Base-by-base conservation (phyloP, 2,329 filamentous ascomycete genomes). In the Aureobasidium melanogenum region DNA sequence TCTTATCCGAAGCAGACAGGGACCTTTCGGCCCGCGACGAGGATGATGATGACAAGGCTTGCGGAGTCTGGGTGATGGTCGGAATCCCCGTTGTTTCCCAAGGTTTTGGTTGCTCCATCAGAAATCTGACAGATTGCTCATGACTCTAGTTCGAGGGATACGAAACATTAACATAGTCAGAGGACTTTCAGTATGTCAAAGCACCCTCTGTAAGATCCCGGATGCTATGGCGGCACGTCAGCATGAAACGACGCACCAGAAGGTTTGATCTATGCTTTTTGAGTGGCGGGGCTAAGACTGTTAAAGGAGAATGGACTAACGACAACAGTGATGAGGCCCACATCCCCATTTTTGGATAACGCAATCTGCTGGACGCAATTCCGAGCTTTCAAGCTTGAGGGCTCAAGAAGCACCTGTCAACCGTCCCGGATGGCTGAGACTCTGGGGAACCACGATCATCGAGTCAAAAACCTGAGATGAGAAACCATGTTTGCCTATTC, bases 1-100 rank as follows among this genome's bases (percentile, higher is more conserved):
- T 71, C 73, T 64, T 65, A 72, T 32, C 48, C 65, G 26, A 26
- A 15, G 39, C 38, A 54, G 41, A 15, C 68, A 43, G 15, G 17
- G 51, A 30, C 30, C 48, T 17, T 3, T 54, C 50, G 14, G 15
- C 24, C 41, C 15, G 15, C 22, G 26, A 36, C 10, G 50, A 46
- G 8, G 74, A 73, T 7, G 50, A 73, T 7, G 50, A 48, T 0
- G 39, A 24, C 48, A 46, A 41, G 6, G 34, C 22, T 30, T 55
- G 59, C 24, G 22, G 41, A 28, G 50, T 24, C 10, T 55, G 56
- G 5, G 36, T 32, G 26, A 17, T 51, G 26, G 17, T 14, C 6
- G 44, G 32, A 9, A 41, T 15, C 3, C 38, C n/a, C 36, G 43
- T 46, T 34, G 19, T 2, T 24, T 19, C 14, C 56, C 56, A 60